phyloP scores from a whole-genome alignment of 371 early-diverging fungal genomes.

The Chytridium lagenaria region DNA sequence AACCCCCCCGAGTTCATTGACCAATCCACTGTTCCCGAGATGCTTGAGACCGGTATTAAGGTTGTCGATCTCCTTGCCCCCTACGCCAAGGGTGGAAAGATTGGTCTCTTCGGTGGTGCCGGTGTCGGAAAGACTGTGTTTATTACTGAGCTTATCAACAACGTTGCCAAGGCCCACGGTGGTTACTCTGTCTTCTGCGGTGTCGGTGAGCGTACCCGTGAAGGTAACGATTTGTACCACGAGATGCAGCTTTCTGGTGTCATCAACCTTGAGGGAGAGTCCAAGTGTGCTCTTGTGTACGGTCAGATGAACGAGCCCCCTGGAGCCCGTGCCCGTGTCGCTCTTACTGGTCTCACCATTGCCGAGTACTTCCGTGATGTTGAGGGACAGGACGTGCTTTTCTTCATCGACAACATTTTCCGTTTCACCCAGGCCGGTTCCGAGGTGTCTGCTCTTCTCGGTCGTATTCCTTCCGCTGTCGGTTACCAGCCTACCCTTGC shows the following conservation, averaged over 20 bases:
- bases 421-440: slow-evolving; percentile 75
- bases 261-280: slow-evolving; percentile 92
- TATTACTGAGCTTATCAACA: slow-evolving; percentile 98
- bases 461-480: slow-evolving; percentile 99
- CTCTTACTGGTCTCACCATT: slow-evolving; percentile 96
- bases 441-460: slow-evolving; percentile 90
- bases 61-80: slow-evolving; percentile 98
- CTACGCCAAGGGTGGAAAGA: slow-evolving; percentile 97
- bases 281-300: slow-evolving; percentile 96
- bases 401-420: slow-evolving; percentile 99
- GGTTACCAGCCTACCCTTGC: slow-evolving; percentile 98
- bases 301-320: slow-evolving; percentile 99
- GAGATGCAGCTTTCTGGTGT: slow-evolving; percentile 96
- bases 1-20: slow-evolving; percentile 95
- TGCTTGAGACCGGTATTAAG: slow-evolving; percentile 98
- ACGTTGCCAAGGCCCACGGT: slow-evolving; percentile 98
- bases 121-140: slow-evolving; percentile 99
- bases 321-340: slow-evolving; percentile 99
- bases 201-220: slow-evolving; percentile 98
- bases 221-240: slow-evolving; percentile 98
- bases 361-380: slow-evolving; percentile 99
- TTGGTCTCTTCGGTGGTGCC: slow-evolving; percentile 98
- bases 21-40: slow-evolving; percentile 95
- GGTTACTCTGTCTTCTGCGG: slow-evolving; percentile 98
- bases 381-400: slow-evolving; percentile 98